phyloP scores from a whole-genome alignment of 2,329 filamentous ascomycete genomes.

The Alternaria burnsii region DNA sequence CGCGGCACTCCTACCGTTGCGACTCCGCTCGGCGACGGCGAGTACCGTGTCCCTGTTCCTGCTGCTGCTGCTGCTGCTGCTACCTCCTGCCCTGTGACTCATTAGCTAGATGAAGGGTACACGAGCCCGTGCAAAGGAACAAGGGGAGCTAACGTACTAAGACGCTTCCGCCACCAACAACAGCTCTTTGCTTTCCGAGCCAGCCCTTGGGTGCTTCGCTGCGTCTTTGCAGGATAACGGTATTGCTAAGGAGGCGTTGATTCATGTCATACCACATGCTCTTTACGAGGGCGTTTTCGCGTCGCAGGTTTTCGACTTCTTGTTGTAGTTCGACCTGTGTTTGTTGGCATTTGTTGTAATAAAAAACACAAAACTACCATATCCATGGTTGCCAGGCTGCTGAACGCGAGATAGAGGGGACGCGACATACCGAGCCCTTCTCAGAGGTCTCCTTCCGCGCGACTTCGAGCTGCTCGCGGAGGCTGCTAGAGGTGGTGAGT shows the following conservation, averaged over 20 bases:
- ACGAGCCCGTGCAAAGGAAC: not conserved
- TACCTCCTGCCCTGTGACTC: constrained; percentile 14
- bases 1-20: not conserved
- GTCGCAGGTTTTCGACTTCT: constrained; percentile 73
- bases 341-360: not conserved
- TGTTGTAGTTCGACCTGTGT: constrained; percentile 44
- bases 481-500: constrained; percentile 27
- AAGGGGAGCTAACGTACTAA: constrained; percentile 28
- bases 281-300: constrained; percentile 79
- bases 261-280: constrained; percentile 89
- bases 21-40: not conserved
- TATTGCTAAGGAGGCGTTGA: constrained; percentile 81
- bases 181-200: constrained; percentile 79
- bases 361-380: not conserved
- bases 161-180: constrained; percentile 46
- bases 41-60: not conserved
- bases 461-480: constrained; percentile 45
- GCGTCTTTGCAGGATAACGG: constrained; percentile 77
- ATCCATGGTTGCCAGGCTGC: constrained; percentile 4
- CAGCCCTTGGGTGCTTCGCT: constrained; percentile 81
- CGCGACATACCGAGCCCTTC: constrained; percentile 47
- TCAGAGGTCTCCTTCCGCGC: constrained; percentile 46
- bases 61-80: not conserved
- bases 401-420: not conserved
- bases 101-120: not conserved